Evolutionary conservation across 2,329 filamentous ascomycete genomes (phyloP), one percentile per base, ranked within the genome.

Genomic region (Alternaria brassicicola): DNA sequence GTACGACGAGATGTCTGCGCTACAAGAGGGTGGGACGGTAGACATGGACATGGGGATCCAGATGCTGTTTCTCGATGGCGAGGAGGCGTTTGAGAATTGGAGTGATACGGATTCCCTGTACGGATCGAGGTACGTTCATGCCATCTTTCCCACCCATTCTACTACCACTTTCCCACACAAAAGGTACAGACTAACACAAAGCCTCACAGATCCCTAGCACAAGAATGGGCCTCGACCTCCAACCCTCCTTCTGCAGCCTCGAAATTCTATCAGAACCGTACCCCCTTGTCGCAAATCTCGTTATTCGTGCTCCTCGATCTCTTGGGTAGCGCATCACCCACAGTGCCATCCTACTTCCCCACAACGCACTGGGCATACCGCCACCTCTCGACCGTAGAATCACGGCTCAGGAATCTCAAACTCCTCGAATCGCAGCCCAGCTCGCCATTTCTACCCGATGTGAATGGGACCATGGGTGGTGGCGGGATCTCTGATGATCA

Each of bases 291-390:
- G 28, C 88, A 92, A 33, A 97, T 98, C 71, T 89, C 88, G 53
- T 84, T 98, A 10, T 97, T 98, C 74, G 83, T 98, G 8, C 86
- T 98, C n/a, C 85, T 98, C 28, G 95, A 98, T 75, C 84, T 98
- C 8, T 86, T 98, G 0, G 95, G 95, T 8, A 80, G 86, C 0
- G 78, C 85, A 10, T 77, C 86, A 39, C 92, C 93, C 0, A 79
- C 70, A 0, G 84, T 99, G 1, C 92, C 92, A 1, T 96, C 92
- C 0, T 97, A 94, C 79, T 97, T 96, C 75, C 84, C 88, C 58
- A 90, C 89, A 1, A 97, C 94, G 0, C 94, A 98, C 75, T 97
- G 94, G 94, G 93, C 93, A 1, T 98, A 98, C 76, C 82, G 86
- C 65, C 84, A 85, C 58, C 86, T 98, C 82, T 89, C 91, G 1